A percentile compares a stretch with the other conserved stretches of the same genome.
Evolutionary conservation across 179 eudicot genomes (phyloP).

Genomic region (Drosera spatulata): DNA sequence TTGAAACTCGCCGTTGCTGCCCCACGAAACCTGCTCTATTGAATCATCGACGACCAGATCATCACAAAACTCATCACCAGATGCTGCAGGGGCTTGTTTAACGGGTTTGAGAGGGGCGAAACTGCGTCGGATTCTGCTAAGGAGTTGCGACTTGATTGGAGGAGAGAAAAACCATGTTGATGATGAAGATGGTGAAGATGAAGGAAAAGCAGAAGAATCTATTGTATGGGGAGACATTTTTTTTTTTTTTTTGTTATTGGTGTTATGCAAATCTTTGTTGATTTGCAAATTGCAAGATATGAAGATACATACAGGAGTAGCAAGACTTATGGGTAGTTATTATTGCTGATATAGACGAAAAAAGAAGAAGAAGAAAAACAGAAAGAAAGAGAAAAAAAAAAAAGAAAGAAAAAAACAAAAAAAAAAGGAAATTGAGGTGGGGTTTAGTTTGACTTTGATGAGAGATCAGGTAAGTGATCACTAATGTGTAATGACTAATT

Average conservation of each 20-base stretch:
- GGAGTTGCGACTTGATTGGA: background rate
- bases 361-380: background rate
- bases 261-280: no score
- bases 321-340: no score
- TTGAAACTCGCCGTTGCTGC: background rate
- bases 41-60: background rate
- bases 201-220: slow-evolving; percentile 1
- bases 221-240: no score
- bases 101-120: background rate
- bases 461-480: no score
- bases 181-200: slow-evolving; percentile 2
- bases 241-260: no score
- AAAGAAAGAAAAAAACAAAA: background rate
- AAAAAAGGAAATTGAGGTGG: background rate
- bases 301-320: no score
- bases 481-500: no score
- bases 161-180: background rate
- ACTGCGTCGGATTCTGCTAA: background rate
- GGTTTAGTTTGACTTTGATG: no score
- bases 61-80: background rate
- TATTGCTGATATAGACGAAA: background rate
- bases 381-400: background rate
- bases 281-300: no score
- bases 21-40: background rate
- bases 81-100: background rate